Conservation (phyloP, 208 protist species). For the Trypanosoma brucei region DNA sequence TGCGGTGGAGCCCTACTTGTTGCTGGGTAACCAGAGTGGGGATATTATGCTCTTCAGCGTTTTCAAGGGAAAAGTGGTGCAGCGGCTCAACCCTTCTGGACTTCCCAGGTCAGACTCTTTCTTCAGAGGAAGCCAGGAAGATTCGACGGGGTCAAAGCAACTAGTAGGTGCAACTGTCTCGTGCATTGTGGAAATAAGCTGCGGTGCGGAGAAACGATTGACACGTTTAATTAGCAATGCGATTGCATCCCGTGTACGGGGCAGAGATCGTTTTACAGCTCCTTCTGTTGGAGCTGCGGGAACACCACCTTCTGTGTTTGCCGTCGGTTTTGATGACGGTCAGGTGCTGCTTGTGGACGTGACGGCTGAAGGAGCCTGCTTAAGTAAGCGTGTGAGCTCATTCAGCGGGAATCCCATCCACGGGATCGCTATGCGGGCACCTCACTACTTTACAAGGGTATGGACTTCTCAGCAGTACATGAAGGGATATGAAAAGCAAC, state of each 20-base stretch:
- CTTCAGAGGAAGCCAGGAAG: constrained; percentile 12
- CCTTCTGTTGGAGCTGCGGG: constrained; percentile 5
- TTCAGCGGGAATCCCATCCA: constrained; percentile 52
- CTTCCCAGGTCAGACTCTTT: constrained; percentile 1
- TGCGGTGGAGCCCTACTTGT: constrained; percentile 71
- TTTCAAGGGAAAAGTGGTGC: constrained; percentile 57
- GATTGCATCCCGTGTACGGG: constrained; percentile 34
- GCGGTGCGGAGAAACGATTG: constrained; percentile 61
- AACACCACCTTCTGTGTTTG: constrained; percentile 56
- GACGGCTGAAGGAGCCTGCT: constrained; percentile 49
- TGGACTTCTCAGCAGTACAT: constrained; percentile 26
- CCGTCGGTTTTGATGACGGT: constrained; percentile 73
- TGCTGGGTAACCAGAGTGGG: constrained; percentile 85
- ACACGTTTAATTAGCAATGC: constrained; percentile 39
- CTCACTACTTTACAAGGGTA: constrained; percentile 59
- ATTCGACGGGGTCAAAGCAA: constrained; percentile 18
- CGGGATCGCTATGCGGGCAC: constrained; percentile 47
- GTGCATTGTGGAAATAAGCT: constrained; percentile 69
- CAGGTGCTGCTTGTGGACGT: constrained; percentile 64
- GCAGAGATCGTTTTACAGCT: constrained; percentile 22
- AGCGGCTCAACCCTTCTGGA: constrained; percentile 70
- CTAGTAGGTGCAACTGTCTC: constrained; percentile 61
- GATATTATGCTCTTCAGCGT: constrained; percentile 71
- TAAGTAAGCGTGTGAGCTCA: constrained; percentile 46
- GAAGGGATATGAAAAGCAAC: not conserved